Conservation (phyloP, 176 grass and related monocot species). For the Ananas comosus region DNA sequence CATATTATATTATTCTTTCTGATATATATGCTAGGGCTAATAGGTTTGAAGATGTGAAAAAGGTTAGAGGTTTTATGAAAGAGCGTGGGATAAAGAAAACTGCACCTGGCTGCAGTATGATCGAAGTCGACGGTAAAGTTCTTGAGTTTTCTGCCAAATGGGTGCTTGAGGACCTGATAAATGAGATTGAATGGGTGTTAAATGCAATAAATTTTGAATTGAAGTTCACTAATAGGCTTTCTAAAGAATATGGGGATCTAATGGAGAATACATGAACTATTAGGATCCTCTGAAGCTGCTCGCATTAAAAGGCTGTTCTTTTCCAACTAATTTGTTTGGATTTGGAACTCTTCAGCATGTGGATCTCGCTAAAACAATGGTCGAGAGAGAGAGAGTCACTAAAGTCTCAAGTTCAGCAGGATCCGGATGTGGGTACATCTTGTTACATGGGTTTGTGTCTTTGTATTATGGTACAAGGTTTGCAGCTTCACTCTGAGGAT, state of each 20-base stretch:
- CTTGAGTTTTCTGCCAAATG: conserved; percentile 3
- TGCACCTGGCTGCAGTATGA: conserved; percentile 8
- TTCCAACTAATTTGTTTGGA: no score
- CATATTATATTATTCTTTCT: conserved; percentile 8
- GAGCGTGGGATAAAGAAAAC: conserved; percentile 12
- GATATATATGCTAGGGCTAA: conserved; percentile 17
- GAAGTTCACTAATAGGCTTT: background rate
- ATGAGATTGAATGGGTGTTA: conserved; percentile 8
- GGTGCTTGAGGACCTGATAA: background rate
- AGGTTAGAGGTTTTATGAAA: conserved; percentile 9
- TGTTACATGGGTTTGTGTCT: no score
- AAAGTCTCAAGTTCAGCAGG: no score
- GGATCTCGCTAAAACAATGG: no score
- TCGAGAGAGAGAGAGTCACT: no score
- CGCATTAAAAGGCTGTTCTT: no score
- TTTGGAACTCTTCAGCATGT: no score
- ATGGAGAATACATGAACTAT: background rate
- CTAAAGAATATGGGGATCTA: background rate
- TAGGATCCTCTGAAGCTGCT: background rate
- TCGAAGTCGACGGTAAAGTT: background rate
- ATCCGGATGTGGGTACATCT: no score
- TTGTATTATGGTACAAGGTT: no score
- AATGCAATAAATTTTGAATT: background rate
- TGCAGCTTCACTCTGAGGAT: no score
- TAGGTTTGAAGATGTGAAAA: conserved; percentile 11